phyloP scores from a whole-genome alignment of 371 early-diverging fungal species.

The Mucor piriformis region DNA sequence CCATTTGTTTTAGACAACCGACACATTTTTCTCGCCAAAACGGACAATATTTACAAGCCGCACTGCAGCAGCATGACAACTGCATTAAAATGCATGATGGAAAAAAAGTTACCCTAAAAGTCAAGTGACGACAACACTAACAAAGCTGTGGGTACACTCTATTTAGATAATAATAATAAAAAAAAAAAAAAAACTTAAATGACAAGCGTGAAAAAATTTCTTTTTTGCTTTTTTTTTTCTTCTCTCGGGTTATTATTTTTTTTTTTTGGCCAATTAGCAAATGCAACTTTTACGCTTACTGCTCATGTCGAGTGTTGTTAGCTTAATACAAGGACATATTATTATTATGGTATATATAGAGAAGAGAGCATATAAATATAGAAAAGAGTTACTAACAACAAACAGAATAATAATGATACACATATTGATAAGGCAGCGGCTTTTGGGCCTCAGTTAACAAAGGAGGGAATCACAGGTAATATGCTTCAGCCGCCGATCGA shows the following conservation, averaged over 20 bases:
- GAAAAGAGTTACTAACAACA: not conserved
- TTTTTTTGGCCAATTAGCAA: too few relatives aligned
- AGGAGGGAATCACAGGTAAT: conserved; percentile 8
- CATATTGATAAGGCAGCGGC: conserved; percentile 18
- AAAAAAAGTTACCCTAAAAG: not conserved
- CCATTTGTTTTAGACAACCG: too few relatives aligned
- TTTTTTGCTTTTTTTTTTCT: not conserved
- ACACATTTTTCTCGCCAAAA: too few relatives aligned
- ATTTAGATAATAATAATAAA: too few relatives aligned
- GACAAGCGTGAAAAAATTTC: not conserved
- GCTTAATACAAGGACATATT: too few relatives aligned
- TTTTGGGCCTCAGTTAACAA: conserved; percentile 12
- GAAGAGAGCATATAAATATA: too few relatives aligned
- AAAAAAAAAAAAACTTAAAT: not conserved
- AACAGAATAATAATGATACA: conserved; percentile 18
- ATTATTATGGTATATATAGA: too few relatives aligned
- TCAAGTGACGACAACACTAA: conserved; percentile 1
- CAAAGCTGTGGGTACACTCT: not conserved
- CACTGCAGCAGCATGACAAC: too few relatives aligned
- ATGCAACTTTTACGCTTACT: too few relatives aligned
- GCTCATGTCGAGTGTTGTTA: too few relatives aligned
- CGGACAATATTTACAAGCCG: too few relatives aligned
- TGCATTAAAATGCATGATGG: not conserved
- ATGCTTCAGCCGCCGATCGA: not conserved
- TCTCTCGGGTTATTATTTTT: too few relatives aligned